Percentiles rank a stretch among this genome's conserved stretches.
These are phyloP conservation scores for Orbilia brochopaga DNA, from an alignment of 2,329 filamentous ascomycete genomes.

Conservation along the genomic window DNA sequence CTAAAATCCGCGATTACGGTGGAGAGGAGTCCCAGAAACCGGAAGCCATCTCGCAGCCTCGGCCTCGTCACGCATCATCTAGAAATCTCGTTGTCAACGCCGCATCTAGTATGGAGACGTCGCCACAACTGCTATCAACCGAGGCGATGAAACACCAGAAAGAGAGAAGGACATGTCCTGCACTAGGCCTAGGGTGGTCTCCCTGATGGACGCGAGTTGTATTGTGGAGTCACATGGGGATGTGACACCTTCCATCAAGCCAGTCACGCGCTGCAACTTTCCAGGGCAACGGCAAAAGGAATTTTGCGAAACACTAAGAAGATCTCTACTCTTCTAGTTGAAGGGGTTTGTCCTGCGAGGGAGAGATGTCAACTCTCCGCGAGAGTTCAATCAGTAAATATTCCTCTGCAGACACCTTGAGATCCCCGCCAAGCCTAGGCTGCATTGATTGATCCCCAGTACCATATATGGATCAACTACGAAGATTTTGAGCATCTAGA, in stretches of 20 bases:
- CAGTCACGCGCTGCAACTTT: constrained; percentile 15
- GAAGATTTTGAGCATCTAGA: constrained; percentile 23
- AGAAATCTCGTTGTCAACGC: too few species aligned
- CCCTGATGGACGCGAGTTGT: constrained; percentile 9
- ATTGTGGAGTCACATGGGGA: constrained; percentile 9
- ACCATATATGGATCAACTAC: constrained; percentile 30
- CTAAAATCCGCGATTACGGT: constrained; percentile 9
- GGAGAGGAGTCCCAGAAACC: constrained; percentile 6
- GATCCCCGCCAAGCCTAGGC: constrained; percentile 23
- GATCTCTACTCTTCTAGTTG: too few species aligned
- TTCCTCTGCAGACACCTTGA: background rate
- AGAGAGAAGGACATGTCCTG: constrained; percentile 22
- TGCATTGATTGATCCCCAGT: constrained; percentile 25
- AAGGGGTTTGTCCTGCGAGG: too few species aligned
- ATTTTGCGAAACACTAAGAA: too few species aligned
- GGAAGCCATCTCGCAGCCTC: constrained; percentile 1
- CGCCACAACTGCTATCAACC: too few species aligned
- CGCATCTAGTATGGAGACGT: too few species aligned
- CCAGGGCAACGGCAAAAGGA: too few species aligned
- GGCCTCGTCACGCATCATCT: too few species aligned
- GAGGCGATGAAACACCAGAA: too few species aligned
- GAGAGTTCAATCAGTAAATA: too few species aligned
- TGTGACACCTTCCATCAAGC: constrained; percentile 10
- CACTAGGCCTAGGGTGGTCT: constrained; percentile 20
- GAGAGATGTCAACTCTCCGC: too few species aligned